phyloP scores from a whole-genome alignment of 345 rosid species.

The Citropsis articulata region DNA sequence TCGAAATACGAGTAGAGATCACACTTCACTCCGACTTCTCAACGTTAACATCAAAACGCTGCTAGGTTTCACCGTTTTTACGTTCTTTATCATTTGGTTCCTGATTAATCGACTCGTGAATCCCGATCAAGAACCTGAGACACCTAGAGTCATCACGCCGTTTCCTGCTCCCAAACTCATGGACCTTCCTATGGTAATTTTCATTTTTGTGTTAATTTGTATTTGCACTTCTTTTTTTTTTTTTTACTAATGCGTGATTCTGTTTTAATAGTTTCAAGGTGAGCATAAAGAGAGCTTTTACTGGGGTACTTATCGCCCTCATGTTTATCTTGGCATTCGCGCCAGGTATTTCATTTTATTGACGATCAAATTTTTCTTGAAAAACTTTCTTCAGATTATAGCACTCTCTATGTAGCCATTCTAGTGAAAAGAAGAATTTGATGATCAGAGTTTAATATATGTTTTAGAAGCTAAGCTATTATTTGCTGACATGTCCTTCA shows the following conservation, averaged over 20 bases:
- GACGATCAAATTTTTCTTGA: neutral
- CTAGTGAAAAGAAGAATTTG: neutral
- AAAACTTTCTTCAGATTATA: neutral
- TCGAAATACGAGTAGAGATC: slow-evolving; percentile 27
- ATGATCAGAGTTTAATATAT: neutral
- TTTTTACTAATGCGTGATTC: neutral
- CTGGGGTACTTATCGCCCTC: slow-evolving; percentile 93
- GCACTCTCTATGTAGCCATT: neutral
- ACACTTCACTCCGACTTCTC: slow-evolving; percentile 30
- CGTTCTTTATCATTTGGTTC: slow-evolving; percentile 31
- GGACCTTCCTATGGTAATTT: slow-evolving; percentile 64
- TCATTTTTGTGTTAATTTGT: neutral
- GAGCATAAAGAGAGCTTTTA: slow-evolving; percentile 80
- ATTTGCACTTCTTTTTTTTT: neutral
- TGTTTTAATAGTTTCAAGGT: slow-evolving; percentile 67
- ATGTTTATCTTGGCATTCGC: slow-evolving; percentile 80
- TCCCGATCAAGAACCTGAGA: slow-evolving; percentile 30
- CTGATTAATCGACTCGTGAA: slow-evolving; percentile 34
- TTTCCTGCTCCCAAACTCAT: slow-evolving; percentile 74
- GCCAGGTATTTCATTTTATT: slow-evolving; percentile 47
- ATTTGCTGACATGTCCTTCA: neutral
- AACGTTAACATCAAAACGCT: slow-evolving; percentile 36
- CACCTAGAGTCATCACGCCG: slow-evolving; percentile 75
- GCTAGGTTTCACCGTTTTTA: slow-evolving; percentile 33
- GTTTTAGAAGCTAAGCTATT: neutral